phyloP scores from a whole-genome alignment of 106 monocot species.

The Dendrobium chrysotoxum region DNA sequence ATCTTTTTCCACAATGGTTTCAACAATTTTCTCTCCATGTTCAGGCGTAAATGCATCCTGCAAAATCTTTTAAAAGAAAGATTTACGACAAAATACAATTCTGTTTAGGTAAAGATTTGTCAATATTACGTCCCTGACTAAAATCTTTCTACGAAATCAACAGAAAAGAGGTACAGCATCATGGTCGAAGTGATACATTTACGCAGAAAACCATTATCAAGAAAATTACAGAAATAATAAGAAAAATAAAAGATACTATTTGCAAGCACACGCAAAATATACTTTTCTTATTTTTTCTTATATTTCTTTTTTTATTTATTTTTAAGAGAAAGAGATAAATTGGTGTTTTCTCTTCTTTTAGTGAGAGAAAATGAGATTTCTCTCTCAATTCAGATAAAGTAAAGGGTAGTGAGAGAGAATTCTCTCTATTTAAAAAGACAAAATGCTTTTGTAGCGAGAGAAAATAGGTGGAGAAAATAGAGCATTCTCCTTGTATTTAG shows the following conservation, averaged over 20 bases:
- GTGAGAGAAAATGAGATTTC: no score
- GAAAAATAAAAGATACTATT: background rate
- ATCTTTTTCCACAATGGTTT: background rate
- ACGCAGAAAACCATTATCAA: background rate
- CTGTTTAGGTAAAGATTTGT: background rate
- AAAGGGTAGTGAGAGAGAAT: no score
- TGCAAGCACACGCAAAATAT: no score
- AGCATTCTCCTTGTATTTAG: no score
- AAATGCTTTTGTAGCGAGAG: no score
- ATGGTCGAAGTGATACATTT: background rate
- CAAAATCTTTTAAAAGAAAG: background rate
- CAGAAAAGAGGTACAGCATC: background rate
- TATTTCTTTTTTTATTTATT: no score
- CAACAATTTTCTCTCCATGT: background rate
- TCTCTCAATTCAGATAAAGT: no score
- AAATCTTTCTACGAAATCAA: background rate
- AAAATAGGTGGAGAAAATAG: no score
- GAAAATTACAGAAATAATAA: background rate
- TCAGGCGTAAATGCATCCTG: background rate
- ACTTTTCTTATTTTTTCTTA: no score
- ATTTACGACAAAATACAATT: background rate
- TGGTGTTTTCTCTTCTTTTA: no score
- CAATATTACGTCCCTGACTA: background rate
- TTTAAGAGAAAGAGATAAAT: no score
- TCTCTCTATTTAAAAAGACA: no score